phyloP scores from a whole-genome alignment of 192 early-diverging fungal species.

The Tieghemiomyces parasiticus region DNA sequence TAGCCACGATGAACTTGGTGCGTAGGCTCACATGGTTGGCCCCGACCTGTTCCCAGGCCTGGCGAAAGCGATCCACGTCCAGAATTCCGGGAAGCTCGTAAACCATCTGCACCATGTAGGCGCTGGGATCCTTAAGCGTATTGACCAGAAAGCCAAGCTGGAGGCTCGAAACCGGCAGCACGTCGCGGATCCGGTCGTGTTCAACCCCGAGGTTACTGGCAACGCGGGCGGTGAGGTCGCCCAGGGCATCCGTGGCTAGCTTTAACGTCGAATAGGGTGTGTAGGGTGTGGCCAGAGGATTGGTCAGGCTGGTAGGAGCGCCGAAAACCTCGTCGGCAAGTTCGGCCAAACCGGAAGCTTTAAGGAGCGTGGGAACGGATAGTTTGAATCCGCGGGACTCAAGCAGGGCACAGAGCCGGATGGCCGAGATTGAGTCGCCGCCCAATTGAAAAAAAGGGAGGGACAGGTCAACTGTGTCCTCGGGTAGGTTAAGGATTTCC shows the following conservation, averaged over 20 bases:
- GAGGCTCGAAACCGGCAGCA: background rate
- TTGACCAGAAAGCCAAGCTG: background rate
- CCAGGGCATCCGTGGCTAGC: too few species aligned
- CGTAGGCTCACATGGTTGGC: background rate
- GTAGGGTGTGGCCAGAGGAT: too few species aligned
- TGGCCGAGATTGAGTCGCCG: constrained; percentile 5
- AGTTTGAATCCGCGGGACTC: too few species aligned
- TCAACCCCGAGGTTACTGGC: too few species aligned
- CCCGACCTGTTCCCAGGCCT: background rate
- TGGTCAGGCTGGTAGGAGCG: too few species aligned
- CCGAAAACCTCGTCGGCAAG: too few species aligned
- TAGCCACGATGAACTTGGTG: background rate
- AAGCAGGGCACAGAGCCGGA: too few species aligned
- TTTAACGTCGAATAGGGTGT: too few species aligned
- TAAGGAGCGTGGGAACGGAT: too few species aligned
- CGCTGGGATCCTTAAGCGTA: background rate
- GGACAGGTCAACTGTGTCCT: background rate
- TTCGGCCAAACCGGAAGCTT: too few species aligned
- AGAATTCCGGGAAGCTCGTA: background rate
- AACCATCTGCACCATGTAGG: background rate
- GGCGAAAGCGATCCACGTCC: background rate
- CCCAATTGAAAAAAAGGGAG: constrained; percentile 3
- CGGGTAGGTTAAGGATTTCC: background rate
- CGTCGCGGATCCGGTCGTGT: too few species aligned
- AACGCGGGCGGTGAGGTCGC: too few species aligned